phyloP scores from a whole-genome alignment of 2,329 filamentous ascomycete species.

The Fusarium oligoseptatum region DNA sequence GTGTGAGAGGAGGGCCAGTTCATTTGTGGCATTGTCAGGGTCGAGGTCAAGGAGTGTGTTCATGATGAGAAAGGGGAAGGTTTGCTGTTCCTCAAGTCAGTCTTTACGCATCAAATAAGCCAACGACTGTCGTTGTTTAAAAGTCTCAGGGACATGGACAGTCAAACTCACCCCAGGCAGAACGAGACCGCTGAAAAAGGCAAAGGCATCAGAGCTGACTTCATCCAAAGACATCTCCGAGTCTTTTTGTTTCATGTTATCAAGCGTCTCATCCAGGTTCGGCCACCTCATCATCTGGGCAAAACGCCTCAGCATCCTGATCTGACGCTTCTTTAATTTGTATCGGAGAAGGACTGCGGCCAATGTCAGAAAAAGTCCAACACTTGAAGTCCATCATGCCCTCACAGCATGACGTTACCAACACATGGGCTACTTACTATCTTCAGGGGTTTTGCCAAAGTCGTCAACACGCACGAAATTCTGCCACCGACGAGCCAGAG shows the following conservation, averaged over 20 bases:
- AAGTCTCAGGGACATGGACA: neutral
- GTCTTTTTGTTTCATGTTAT: constrained; percentile 71
- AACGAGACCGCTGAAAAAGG: constrained; percentile 81
- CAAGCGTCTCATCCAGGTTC: constrained; percentile 75
- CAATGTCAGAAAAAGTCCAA: neutral
- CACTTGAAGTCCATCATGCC: neutral
- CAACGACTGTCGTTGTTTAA: neutral
- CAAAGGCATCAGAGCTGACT: constrained; percentile 78
- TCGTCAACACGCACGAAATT: constrained; percentile 77
- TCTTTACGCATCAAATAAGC: neutral
- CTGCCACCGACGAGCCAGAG: constrained; percentile 79
- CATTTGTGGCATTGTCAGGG: constrained; percentile 73
- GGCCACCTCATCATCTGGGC: constrained; percentile 83
- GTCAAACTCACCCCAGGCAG: constrained; percentile 71
- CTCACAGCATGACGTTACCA: neutral
- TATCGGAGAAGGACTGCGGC: constrained; percentile 71
- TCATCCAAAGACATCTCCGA: constrained; percentile 69
- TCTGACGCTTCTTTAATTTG: constrained; percentile 75
- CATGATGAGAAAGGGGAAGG: constrained; percentile 82
- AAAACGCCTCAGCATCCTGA: constrained; percentile 77
- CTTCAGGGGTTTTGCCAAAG: constrained; percentile 65
- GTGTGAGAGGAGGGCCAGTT: constrained; percentile 76
- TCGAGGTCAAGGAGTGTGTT: constrained; percentile 83
- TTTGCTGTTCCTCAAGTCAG: constrained; percentile 56
- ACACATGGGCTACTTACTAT: constrained; percentile 55